Base-by-base conservation (phyloP, 331 rosid species). In the Acacia pycnantha region DNA sequence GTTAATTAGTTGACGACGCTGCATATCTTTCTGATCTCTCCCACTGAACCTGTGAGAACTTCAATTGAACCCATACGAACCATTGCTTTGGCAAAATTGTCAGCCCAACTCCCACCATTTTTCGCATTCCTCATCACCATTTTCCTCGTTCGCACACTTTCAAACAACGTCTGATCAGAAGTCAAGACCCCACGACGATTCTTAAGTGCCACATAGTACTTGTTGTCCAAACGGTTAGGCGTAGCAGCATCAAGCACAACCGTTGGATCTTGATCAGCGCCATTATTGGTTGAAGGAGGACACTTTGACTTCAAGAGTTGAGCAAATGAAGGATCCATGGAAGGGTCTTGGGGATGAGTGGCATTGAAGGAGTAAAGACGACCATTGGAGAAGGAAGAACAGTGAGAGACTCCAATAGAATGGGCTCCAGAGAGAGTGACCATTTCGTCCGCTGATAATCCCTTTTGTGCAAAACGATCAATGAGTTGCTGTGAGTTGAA, bases 401-500 rank as follows among this genome's bases (percentile, higher is more conserved):
- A 89, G n/a, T 58, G 91, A 5, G 94, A 84, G 0, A 81, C 91
- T 0, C 94, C 94, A 47, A 89, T 77, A 0, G 94, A 91, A 77
- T 88, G 92, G 0, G 90, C 92, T 2, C 92, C 92, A 0, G 89
- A 88, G 19, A 90, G 90, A 5, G 90, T 86, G 27, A 90, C 90
- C 92, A 88, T 88, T 86, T 90, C 94, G 21, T 86, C 90, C 16
- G 29, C 80, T 8, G 88, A 85, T 7, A 90, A 31, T 1, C 92
- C 91, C 77, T 89, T 91, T 18, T 11, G 29, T 0, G 37, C 61
- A 19, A 90, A 89, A 21, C 14, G 77, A 0, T 1, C 11, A 2
- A 70, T 67, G 0, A 90, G 88, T 51, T 85, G 33, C 19, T 84
- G 7, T 0, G 92, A 79, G 5, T 80, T 74, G 59, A 81, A 69